phyloP scores from a whole-genome alignment of 345 rosid species.

The Lumnitzera littorea region DNA sequence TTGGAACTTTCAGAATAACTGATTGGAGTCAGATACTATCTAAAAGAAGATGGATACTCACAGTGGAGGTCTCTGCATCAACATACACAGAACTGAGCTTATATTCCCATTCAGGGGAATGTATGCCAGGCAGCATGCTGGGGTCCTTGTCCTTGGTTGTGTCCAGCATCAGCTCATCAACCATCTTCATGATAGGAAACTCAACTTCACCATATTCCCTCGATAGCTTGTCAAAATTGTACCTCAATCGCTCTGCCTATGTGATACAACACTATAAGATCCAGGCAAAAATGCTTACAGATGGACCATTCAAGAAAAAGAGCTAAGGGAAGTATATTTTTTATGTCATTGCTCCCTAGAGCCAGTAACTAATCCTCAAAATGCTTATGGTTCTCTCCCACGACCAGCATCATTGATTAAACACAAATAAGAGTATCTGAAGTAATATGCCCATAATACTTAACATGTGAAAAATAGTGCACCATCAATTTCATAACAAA shows the following conservation, averaged over 20 bases:
- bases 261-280: neutral
- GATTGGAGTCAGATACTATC: neutral
- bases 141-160: slow-evolving; percentile 34
- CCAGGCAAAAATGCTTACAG: neutral
- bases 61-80: slow-evolving; percentile 28
- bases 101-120: slow-evolving; percentile 34
- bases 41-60: slow-evolving; percentile 6
- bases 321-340: neutral
- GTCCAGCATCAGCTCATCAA: slow-evolving; percentile 49
- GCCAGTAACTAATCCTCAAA: no score
- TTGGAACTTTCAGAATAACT: neutral
- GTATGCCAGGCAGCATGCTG: slow-evolving; percentile 27
- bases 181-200: slow-evolving; percentile 44
- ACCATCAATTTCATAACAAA: no score
- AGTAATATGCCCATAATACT: no score
- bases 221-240: slow-evolving; percentile 30
- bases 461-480: no score
- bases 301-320: neutral
- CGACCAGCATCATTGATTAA: no score
- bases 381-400: no score
- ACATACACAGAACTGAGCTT: slow-evolving; percentile 53
- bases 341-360: no score
- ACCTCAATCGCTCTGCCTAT: slow-evolving; percentile 50
- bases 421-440: no score
- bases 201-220: slow-evolving; percentile 25